A percentile compares a stretch with the other conserved stretches of the same genome.
These are phyloP conservation scores for Tolypocladium inflatum DNA, from an alignment of 2,329 filamentous ascomycete species.

Conservation along the genomic window DNA sequence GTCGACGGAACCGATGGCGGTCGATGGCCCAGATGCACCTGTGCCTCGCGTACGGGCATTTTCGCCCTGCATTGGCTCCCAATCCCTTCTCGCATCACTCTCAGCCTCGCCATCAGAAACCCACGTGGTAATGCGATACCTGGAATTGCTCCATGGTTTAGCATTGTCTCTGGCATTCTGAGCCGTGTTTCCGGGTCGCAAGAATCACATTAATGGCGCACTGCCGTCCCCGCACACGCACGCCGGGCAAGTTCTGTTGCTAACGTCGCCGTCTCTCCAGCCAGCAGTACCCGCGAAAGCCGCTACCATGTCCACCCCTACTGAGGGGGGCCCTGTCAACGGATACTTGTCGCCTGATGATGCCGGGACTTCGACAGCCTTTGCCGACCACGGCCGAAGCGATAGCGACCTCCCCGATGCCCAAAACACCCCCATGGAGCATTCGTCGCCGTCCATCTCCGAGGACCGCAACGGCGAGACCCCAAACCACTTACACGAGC, in stretches of 20 bases:
- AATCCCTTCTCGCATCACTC: constrained; percentile 34
- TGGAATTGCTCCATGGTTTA: constrained; percentile 22
- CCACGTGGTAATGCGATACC: constrained; percentile 33
- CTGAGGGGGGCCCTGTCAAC: constrained; percentile 54
- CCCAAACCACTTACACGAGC: constrained; percentile 29
- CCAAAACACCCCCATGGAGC: constrained; percentile 45
- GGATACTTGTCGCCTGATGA: constrained; percentile 52
- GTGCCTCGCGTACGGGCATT: constrained; percentile 9
- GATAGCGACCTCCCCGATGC: constrained; percentile 73
- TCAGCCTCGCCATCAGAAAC: constrained; percentile 40
- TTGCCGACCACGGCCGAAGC: constrained; percentile 23
- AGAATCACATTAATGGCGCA: constrained; percentile 9
- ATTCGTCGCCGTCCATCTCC: constrained; percentile 33
- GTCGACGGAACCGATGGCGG: constrained; percentile 25
- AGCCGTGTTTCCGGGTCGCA: constrained; percentile 18
- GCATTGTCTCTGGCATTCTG: constrained; percentile 7
- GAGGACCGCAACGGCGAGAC: constrained; percentile 29
- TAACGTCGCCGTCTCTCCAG: constrained; percentile 25
- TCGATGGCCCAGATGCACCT: constrained; percentile 22
- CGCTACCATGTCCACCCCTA: constrained; percentile 54
- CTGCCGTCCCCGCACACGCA: constrained; percentile 10
- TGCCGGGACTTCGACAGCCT: constrained; percentile 28
- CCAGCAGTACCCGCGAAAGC: constrained; percentile 50
- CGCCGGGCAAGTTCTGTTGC: constrained; percentile 12
- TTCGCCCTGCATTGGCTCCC: constrained; percentile 16